Evolutionary conservation across 306 rosid species (phyloP), one percentile per base, ranked within the genome.

Genomic region (Hippophae tibetana): DNA sequence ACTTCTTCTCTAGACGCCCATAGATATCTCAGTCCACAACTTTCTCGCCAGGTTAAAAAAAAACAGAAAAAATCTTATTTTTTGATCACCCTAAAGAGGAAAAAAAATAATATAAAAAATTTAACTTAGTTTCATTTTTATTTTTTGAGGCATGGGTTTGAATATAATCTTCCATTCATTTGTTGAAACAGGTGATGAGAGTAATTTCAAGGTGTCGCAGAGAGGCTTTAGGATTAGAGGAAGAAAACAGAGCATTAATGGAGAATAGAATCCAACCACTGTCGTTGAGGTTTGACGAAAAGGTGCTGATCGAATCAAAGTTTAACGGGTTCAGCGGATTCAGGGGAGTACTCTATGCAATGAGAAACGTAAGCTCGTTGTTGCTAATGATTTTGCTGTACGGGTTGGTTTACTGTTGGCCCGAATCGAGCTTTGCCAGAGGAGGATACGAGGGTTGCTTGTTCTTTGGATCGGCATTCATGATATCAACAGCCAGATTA

Each of bases 291-390:
- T 86, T 93, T 41, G 97, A 93, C 25, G 97, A 86, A 67, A 79
- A 84, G 74, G 89, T 93, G 0, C 74, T 82, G 38, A 77, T 86
- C 58, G 97, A 93, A 57, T 93, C 99, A 10, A 93, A 93, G 77
- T 81, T 93, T 8, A 89, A 93, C 60, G 99, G 97, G 31, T 93
- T 93, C 81, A 93, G 74, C 45, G 99, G 99, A 1, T 93, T 93
- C 89, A 73, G 99, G 47, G 99, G 97, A 52, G 99, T 93, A 7
- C 70, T 93, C 3, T 93, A 88, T 60, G 97, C 97, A 74, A 93
- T 93, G 99, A 87, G 99, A 64, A 93, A 93, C 82, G 99, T 93
- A 51, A 93, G 99, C 75, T 86, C 97, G 13, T 64, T 93, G 51
- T 67, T 93, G 43, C 82, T 93, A 3, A 84, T 84, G 89, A 82